These are phyloP conservation scores for Epipyxis sp. DNA, from an alignment of 108 stramenopile species.

Conservation along the genomic window DNA sequence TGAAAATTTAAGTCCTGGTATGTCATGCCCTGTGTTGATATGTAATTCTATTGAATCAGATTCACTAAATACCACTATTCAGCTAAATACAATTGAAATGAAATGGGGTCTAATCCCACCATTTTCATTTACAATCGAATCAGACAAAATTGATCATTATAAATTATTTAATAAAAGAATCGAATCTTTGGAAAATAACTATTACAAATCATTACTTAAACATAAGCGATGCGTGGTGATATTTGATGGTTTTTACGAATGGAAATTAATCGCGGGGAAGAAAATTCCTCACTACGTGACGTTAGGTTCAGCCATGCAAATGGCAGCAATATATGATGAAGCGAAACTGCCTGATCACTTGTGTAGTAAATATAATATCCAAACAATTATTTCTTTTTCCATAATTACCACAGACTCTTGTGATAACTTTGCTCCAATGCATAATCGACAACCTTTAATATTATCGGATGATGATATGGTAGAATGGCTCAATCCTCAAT, in stretches of 20 bases:
- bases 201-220: not conserved
- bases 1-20: not conserved
- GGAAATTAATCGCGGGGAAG: not conserved
- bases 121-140: not conserved
- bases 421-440: not conserved
- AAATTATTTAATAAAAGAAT: not conserved
- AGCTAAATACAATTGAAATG: not conserved
- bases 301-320: not conserved
- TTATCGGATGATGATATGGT: not conserved
- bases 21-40: not conserved
- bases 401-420: not conserved
- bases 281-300: not conserved
- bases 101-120: slow-evolving; percentile 6
- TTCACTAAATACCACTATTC: not conserved
- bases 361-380: not conserved
- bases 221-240: slow-evolving; percentile 1
- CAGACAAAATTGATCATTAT: slow-evolving; percentile 9
- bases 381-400: not conserved
- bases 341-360: not conserved
- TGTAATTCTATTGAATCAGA: not conserved
- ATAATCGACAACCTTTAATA: not conserved
- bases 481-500: not conserved
- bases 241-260: slow-evolving; percentile 18
- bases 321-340: slow-evolving; percentile 13
- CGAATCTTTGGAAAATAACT: not conserved